Percentiles rank a stretch among this genome's conserved stretches.
These are phyloP conservation scores for Botrytis cinerea DNA, from an alignment of 2,329 filamentous ascomycete species.

Conservation along the genomic window DNA sequence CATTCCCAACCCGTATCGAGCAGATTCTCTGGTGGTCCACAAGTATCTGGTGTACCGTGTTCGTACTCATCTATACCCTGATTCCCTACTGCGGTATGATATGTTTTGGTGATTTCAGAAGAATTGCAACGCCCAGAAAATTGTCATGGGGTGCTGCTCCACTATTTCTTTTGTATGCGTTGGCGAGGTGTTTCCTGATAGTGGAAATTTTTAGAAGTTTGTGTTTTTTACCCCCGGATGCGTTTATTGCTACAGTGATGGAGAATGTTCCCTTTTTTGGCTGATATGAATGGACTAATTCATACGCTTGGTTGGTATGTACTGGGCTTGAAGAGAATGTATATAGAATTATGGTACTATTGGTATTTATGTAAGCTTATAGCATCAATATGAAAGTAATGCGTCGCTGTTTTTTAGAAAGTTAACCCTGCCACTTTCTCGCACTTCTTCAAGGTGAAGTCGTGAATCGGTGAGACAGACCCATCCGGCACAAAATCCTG, in stretches of 20 bases:
- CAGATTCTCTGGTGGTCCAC: constrained; percentile 25
- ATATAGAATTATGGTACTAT: not conserved
- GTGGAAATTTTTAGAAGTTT: constrained; percentile 19
- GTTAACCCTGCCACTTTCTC: too few species aligned
- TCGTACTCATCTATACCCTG: constrained; percentile 12
- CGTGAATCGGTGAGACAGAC: not conserved
- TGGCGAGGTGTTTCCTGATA: constrained; percentile 22
- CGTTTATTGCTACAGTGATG: constrained; percentile 7
- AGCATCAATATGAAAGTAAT: not conserved
- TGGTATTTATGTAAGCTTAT: not conserved
- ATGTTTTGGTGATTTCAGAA: not conserved
- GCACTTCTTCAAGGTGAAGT: not conserved
- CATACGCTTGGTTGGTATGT: not conserved
- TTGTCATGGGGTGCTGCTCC: constrained; percentile 10
- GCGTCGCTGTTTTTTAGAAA: not conserved
- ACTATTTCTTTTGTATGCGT: constrained; percentile 15
- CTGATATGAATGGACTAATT: not conserved
- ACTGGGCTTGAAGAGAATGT: not conserved
- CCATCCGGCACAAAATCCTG: not conserved
- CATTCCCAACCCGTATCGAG: constrained; percentile 28
- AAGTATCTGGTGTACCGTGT: constrained; percentile 19
- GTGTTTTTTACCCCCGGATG: constrained; percentile 8
- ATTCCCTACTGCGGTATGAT: constrained; percentile 14
- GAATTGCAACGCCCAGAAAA: constrained; percentile 1
- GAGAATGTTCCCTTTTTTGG: constrained; percentile 5